phyloP scores from a whole-genome alignment of 1,139 yeast species.

The Saccharomyces hybrid region DNA sequence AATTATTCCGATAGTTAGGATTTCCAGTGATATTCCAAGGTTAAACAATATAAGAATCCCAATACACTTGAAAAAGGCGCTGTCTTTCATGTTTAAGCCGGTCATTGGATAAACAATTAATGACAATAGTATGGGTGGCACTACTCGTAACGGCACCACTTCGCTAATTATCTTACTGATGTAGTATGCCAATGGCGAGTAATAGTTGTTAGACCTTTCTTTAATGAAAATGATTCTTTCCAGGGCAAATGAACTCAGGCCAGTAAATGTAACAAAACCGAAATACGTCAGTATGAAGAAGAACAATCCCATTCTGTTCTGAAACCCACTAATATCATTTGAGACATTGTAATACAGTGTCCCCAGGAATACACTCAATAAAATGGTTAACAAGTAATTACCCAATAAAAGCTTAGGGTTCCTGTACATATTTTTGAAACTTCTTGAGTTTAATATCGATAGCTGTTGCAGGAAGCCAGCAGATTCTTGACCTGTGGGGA shows the following conservation, averaged over 20 bases:
- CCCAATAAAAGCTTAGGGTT: conserved; percentile 80
- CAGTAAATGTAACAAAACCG: conserved; percentile 90
- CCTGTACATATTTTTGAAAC: conserved; percentile 86
- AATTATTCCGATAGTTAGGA: conserved; percentile 78
- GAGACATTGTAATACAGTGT: conserved; percentile 71
- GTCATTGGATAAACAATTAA: conserved; percentile 86
- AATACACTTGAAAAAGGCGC: conserved; percentile 66
- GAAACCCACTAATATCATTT: conserved; percentile 92
- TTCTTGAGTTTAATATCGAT: conserved; percentile 65
- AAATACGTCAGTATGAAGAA: conserved; percentile 84
- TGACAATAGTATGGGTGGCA: conserved; percentile 82
- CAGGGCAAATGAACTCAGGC: conserved; percentile 77
- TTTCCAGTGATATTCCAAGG: conserved; percentile 76
- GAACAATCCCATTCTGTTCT: conserved; percentile 86
- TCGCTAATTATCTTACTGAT: conserved; percentile 82
- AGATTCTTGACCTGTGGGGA: conserved; percentile 25
- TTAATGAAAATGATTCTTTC: conserved; percentile 85
- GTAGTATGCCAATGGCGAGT: conserved; percentile 79
- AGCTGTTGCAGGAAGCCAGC: conserved; percentile 62
- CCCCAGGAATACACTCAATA: conserved; percentile 81
- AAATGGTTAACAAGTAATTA: conserved; percentile 69
- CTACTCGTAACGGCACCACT: conserved; percentile 76
- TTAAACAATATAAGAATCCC: conserved; percentile 75
- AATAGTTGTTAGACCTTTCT: conserved; percentile 91
- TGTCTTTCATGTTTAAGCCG: conserved; percentile 72